Base-by-base conservation (phyloP, 2,329 filamentous ascomycete species). In the Diaporthe citrichinensis region DNA sequence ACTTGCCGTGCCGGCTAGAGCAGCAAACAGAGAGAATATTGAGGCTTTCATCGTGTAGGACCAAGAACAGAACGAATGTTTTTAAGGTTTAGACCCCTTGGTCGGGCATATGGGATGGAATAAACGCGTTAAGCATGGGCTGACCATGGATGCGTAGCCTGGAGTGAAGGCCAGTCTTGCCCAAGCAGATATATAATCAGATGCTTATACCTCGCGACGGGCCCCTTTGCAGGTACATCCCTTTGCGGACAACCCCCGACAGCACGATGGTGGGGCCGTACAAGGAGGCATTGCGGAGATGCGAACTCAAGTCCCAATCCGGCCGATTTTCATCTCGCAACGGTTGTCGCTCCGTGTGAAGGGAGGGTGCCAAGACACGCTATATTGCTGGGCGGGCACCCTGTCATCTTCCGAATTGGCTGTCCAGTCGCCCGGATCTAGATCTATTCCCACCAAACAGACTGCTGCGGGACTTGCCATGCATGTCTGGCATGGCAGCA, bases 371-470 rank as follows among this genome's bases (percentile, higher is more conserved):
- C 62, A 68, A 68, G 62, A 53, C 23, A 20, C 62, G 44, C 62
- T 68, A 68, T 25, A 25, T 8, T 25, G 44, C 62, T 68, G 44
- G 62, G 62, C 44, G 44, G 61, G 44, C 44, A 36, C 62, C 44
- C 44, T 68, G 62, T 49, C 62, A 67, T 49, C 41, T 51, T 65
- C 61, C 39, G 61, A 46, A 31, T 36, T 51, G 62, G 44, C 28
- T 49, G 61, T 34, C 41, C 25, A 67, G 28, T 31, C 28, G 4
- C 28, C 25, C 20, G 4, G 59, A 23, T 49, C 62, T 67, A n/a
- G 44, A 36, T 10, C 44, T 23, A 51, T 49, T 67, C 62, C 62
- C 62, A 67, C 62, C 44, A 51, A 67, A 67, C 62, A 67, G 31
- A 67, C 44, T n/a, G n/a, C 36, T 20, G 41, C 62, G 62, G 62